A percentile compares a stretch with the other conserved stretches of the same genome.
Conservation (phyloP, 2,329 filamentous ascomycete genomes). For the Arthrobotrys conoides region DNA sequence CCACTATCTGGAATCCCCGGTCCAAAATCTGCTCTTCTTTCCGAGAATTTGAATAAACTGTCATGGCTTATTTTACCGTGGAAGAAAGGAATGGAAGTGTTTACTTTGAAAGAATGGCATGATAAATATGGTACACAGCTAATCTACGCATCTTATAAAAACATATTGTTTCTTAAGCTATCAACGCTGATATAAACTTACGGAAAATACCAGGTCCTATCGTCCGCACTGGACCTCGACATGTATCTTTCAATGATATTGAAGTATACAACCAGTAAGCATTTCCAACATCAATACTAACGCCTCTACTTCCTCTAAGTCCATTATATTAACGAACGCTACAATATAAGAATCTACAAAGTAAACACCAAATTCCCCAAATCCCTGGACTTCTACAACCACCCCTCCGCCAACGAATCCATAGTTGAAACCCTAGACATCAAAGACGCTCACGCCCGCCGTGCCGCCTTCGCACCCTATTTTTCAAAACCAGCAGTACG, state of each 20-base stretch:
- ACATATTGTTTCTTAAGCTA: background rate
- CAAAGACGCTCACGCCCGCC: conserved; percentile 46
- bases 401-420: conserved; percentile 41
- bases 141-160: no score
- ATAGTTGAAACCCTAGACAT: conserved; percentile 40
- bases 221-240: conserved; percentile 67
- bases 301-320: no score
- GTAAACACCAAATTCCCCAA: conserved; percentile 55
- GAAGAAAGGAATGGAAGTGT: conserved; percentile 4
- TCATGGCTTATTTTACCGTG: conserved; percentile 64
- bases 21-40: conserved; percentile 65
- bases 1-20: conserved; percentile 66
- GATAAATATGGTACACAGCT: conserved; percentile 30
- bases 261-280: conserved; percentile 63
- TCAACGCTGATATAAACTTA: background rate
- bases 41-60: conserved; percentile 65
- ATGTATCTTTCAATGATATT: conserved; percentile 65
- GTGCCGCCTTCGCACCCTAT: conserved; percentile 42
- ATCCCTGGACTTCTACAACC: conserved; percentile 36
- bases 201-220: conserved; percentile 64
- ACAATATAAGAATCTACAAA: conserved; percentile 44
- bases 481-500: conserved; percentile 53
- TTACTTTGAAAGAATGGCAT: conserved; percentile 28
- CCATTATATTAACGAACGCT: background rate
- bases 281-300: background rate